Evolutionary conservation across 1,284 basidiomycete species (phyloP).

Genomic region (Heliocybe sulcata): DNA sequence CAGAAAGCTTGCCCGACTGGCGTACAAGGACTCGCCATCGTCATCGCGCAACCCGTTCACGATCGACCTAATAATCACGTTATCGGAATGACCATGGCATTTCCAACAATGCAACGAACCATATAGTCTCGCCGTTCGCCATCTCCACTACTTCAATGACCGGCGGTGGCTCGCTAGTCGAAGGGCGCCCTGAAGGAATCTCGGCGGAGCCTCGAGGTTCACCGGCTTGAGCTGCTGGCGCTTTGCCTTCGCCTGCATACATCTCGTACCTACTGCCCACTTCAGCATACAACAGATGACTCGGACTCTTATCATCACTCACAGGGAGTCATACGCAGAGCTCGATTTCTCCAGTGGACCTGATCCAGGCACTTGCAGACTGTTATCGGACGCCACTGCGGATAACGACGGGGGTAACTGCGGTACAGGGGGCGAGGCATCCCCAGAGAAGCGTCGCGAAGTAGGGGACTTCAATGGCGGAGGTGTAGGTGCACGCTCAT

Average conservation of each 20-base stretch:
- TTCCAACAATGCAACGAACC: constrained; percentile 35
- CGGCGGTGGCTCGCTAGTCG: constrained; percentile 41
- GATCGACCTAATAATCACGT: constrained; percentile 52
- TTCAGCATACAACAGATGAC: constrained; percentile 8
- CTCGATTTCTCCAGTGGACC: constrained; percentile 49
- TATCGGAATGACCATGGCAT: constrained; percentile 9
- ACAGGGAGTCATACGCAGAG: constrained; percentile 72
- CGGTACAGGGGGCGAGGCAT: constrained; percentile 65
- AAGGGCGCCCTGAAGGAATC: neutral
- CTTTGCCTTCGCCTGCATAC: constrained; percentile 55
- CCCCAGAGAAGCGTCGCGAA: constrained; percentile 53
- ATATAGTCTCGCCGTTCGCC: constrained; percentile 78
- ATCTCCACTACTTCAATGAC: constrained; percentile 74
- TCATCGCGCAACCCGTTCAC: constrained; percentile 76
- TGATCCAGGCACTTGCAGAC: constrained; percentile 30
- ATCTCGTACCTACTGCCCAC: constrained; percentile 59
- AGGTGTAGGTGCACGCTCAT: constrained; percentile 76
- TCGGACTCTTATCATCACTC: constrained; percentile 24
- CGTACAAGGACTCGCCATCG: constrained; percentile 62
- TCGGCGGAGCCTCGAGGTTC: constrained; percentile 14
- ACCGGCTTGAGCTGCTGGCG: constrained; percentile 14
- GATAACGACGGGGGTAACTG: constrained; percentile 39
- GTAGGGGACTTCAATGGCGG: constrained; percentile 59
- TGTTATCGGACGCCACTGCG: constrained; percentile 38
- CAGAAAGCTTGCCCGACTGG: constrained; percentile 59